These are phyloP conservation scores for Coleophoma crateriformis DNA, from an alignment of 2,329 filamentous ascomycete species.

Conservation along the genomic window DNA sequence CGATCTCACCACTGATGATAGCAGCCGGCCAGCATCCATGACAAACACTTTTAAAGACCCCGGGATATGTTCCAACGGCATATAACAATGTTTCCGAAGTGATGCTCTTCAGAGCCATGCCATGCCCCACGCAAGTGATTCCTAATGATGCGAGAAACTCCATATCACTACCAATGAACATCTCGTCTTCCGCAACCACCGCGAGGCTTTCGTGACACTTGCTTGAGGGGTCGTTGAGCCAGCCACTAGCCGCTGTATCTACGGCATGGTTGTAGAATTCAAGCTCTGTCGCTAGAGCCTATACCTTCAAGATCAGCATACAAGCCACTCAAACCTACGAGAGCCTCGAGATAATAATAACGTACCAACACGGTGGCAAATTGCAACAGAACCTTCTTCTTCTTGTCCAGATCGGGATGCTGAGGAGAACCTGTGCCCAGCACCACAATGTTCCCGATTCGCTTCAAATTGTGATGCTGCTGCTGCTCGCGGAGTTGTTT, in stretches of 20 bases:
- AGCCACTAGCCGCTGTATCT: not conserved
- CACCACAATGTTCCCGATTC: not conserved
- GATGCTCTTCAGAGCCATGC: conserved; percentile 5
- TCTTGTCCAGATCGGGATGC: not conserved
- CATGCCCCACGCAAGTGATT: conserved; percentile 3
- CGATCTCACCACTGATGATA: conserved; percentile 5
- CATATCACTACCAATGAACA: conserved; percentile 1
- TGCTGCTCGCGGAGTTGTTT: not conserved
- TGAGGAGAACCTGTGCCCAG: not conserved
- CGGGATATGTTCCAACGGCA: conserved; percentile 8
- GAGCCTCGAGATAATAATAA: not conserved
- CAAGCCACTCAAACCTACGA: not conserved
- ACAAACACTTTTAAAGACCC: conserved; percentile 4
- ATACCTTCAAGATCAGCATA: not conserved
- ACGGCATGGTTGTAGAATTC: not conserved
- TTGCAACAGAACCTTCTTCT: not conserved
- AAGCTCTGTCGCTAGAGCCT: not conserved
- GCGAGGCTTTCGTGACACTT: not conserved
- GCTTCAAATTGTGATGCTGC: not conserved
- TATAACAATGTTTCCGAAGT: conserved; percentile 5
- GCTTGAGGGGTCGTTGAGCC: not conserved
- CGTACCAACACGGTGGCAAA: not conserved
- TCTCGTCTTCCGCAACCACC: not conserved
- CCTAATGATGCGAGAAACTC: conserved; percentile 6
- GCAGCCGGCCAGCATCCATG: conserved; percentile 3